Base-by-base conservation (phyloP, 495 filamentous ascomycete species). In the Xylaria palmicola region DNA sequence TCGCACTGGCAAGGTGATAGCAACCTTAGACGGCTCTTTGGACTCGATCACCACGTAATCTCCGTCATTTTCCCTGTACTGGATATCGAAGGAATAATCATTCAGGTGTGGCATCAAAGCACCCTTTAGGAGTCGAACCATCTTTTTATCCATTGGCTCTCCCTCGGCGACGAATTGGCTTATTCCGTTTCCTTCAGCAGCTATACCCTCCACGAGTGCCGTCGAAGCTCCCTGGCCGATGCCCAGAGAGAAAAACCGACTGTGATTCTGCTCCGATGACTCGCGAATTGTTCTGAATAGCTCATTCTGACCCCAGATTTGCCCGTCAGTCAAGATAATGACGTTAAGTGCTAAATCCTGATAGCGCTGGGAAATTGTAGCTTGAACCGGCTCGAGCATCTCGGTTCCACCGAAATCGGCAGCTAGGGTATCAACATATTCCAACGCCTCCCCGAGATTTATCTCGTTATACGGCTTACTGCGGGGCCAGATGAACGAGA, bases 81-180 rank as follows among this genome's bases (percentile, higher is more conserved):
- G 80, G 50, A 89, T 73, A 49, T 88, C 84, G 3, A 90, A 66
- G 0, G 72, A 78, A 60, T 86, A 90, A 57, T 86, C 78, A 22
- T 64, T 76, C 45, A 88, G 70, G 60, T 90, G 84, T 1, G 86
- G 85, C 4, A 79, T 80, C 27, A 91, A 65, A 0, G 85, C 85
- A 0, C 81, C 86, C 64, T 90, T 90, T 43, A 92, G 72, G 85
- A 91, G 90, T 7, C 87, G 78, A 7, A 91, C 78, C 4, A 90
- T 79, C 68, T 88, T 88, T 26, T 15, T 41, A 60, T 86, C 82
- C 58, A 87, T 78, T 62, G 81, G 80, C 59, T 90, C 88, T 9
- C 76, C 73, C 26, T 78, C 68, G 6, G 76, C 75, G 0, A 90
- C 87, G 0, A 79, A 65, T 69, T 90, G 87, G 1, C 84, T 75